A percentile compares a stretch with the other conserved stretches of the same genome.
These are phyloP conservation scores for Circinella minor DNA, from an alignment of 371 early-diverging fungal genomes.

Conservation along the genomic window DNA sequence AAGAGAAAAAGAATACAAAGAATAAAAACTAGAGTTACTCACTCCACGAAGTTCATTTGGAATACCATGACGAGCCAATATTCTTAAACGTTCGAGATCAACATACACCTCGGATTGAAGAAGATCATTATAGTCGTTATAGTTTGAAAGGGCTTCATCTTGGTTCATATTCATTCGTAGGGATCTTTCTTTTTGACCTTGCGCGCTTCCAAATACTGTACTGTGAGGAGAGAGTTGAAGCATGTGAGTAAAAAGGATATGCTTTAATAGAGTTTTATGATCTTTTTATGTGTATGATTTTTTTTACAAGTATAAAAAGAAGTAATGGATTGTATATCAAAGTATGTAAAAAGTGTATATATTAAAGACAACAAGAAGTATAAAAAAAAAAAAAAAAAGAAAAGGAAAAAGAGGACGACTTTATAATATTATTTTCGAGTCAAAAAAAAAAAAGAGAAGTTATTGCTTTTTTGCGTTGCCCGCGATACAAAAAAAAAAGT, in stretches of 20 bases:
- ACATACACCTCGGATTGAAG: constrained; percentile 88
- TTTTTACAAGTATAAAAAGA: too few species aligned
- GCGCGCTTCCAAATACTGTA: constrained; percentile 12
- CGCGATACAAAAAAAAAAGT: constrained; percentile 2
- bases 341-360: too few species aligned
- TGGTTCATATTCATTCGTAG: constrained; percentile 26
- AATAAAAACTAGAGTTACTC: constrained; percentile 30
- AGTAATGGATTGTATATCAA: too few species aligned
- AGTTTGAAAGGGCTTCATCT: constrained; percentile 53
- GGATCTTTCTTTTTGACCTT: constrained; percentile 13
- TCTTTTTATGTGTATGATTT: neutral
- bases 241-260: constrained; percentile 10
- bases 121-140: constrained; percentile 81
- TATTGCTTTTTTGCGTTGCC: neutral
- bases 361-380: too few species aligned
- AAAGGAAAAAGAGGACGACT: constrained; percentile 4
- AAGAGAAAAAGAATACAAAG: too few species aligned
- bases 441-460: too few species aligned
- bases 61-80: constrained; percentile 85
- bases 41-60: constrained; percentile 85
- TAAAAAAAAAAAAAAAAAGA: neutral
- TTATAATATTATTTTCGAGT: neutral
- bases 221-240: constrained; percentile 17
- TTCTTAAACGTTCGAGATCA: constrained; percentile 83
- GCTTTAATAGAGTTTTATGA: neutral